A percentile compares a stretch with the other conserved stretches of the same genome.
phyloP scores from a whole-genome alignment of 1,139 yeast species.

The Protomyces arabidopsidicola region DNA sequence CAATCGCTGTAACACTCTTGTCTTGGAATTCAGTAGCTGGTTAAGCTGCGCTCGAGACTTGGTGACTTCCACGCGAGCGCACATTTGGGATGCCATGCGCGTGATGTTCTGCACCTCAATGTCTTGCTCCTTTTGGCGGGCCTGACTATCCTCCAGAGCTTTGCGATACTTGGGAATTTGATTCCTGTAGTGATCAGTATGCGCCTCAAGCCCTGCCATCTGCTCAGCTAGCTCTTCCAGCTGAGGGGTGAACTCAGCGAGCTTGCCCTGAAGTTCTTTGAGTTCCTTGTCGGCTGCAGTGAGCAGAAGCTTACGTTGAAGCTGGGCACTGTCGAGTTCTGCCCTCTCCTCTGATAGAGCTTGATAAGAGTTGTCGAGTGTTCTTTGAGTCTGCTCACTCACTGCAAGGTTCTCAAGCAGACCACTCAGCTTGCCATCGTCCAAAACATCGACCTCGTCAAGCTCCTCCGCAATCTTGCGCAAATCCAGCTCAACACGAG shows the following conservation, averaged over 20 bases:
- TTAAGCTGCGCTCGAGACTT: conserved; percentile 14
- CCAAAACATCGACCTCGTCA: conserved; percentile 9
- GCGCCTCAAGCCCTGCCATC: conserved; percentile 28
- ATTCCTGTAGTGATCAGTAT: conserved; percentile 2
- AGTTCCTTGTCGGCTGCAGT: conserved; percentile 36
- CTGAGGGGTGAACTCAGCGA: conserved; percentile 32
- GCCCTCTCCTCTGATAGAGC: conserved; percentile 15
- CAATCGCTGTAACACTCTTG: conserved; percentile 8
- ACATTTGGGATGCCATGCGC: conserved; percentile 13
- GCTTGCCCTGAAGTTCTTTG: conserved; percentile 33
- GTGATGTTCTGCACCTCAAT: background rate
- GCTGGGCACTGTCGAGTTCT: conserved; percentile 1
- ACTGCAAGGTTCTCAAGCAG: conserved; percentile 12
- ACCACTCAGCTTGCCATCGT: conserved; percentile 21
- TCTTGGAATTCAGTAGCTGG: conserved; percentile 12
- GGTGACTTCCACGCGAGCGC: conserved; percentile 26
- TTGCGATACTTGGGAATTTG: conserved; percentile 1
- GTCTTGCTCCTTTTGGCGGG: background rate
- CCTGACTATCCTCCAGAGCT: background rate
- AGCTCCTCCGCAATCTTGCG: conserved; percentile 12
- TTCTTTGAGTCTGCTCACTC: conserved; percentile 8
- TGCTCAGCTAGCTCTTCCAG: conserved; percentile 31
- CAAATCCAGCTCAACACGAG: background rate
- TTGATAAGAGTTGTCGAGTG: conserved; percentile 11
- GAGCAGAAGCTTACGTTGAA: conserved; percentile 31